Conservation (phyloP, 1,284 basidiomycete species). For the Volvariella volvacea region DNA sequence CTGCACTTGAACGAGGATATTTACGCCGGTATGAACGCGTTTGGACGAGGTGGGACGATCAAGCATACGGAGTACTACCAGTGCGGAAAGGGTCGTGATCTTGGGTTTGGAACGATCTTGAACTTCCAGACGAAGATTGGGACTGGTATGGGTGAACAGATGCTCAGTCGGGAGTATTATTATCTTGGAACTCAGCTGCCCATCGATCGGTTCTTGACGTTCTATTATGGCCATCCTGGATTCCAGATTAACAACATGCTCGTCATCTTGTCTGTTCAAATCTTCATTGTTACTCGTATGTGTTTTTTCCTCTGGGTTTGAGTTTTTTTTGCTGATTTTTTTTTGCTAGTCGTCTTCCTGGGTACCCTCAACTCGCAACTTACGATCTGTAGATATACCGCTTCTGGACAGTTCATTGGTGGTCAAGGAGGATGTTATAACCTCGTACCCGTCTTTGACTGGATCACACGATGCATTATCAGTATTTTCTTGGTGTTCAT, state of each 20-base stretch:
- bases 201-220: constrained; percentile 97
- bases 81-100: constrained; percentile 98
- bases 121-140: constrained; percentile 99
- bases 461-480: constrained; percentile 93
- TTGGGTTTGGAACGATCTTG: constrained; percentile 98
- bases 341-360: constrained; percentile 70
- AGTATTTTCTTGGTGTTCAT: constrained; percentile 98
- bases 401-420: constrained; percentile 68
- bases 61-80: constrained; percentile 99
- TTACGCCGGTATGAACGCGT: constrained; percentile 99
- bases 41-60: constrained; percentile 97
- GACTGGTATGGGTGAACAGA: constrained; percentile 99
- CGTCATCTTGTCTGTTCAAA: constrained; percentile 93
- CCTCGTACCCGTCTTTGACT: constrained; percentile 89
- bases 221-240: constrained; percentile 99
- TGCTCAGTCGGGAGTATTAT: constrained; percentile 99
- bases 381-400: constrained; percentile 79
- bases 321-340: constrained; percentile 9
- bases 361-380: constrained; percentile 93
- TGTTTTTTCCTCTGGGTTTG: constrained; percentile 14
- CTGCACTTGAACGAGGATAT: constrained; percentile 99
- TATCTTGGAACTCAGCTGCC: constrained; percentile 98
- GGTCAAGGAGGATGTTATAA: constrained; percentile 91
- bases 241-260: constrained; percentile 99
- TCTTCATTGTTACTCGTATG: constrained; percentile 89